Base-by-base conservation (phyloP, 2,329 filamentous ascomycete species). In the Fusarium sp. region DNA sequence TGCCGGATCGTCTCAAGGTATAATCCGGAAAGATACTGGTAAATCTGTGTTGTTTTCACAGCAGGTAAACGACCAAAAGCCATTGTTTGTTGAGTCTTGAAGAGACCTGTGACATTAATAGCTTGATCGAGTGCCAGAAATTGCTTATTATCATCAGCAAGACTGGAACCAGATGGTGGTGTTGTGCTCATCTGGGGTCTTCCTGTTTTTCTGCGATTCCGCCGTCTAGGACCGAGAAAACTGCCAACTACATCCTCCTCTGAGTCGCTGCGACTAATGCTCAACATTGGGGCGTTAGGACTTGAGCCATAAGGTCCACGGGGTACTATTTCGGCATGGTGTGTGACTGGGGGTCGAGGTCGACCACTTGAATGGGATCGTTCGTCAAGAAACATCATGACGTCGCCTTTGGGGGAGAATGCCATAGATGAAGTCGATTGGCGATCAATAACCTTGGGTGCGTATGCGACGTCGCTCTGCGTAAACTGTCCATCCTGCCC, bases 401-500 rank as follows among this genome's bases (percentile, higher is more conserved):
- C 84, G 41, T 90, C 87, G 13, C 89, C 89, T 7, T 79, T 80
- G 0, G 89, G 80, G 1, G 88, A 90, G 63, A 91, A 90, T 3
- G 86, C 82, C 76, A 90, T 83, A 30, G 84, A 86, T 1, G 89
- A 90, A 5, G 89, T 84, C 3, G 88, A 84, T 55, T 88, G 85
- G 20, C 88, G 85, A 74, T 92, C 89, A 49, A 91, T 85, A 18
- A 88, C 84, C 70, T 88, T 88, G 5, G 86, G 87, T 0, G 89
- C 88, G 78, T 87, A 91, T 1, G 88, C 86, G 21, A 91, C 82
- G 74, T 92, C 89, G 66, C 87, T 90, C 73, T 92, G 90, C 28
- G 84, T 86, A 63, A 92, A 90, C 5, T 84, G 76, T 1, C 88
- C 87, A 68, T 91, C 89, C 25, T 83, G 84, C 3, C 89, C 89